Evolutionary conservation across 805 yeast species (phyloP).

Genomic region (Wickerhamiella siamensis): DNA sequence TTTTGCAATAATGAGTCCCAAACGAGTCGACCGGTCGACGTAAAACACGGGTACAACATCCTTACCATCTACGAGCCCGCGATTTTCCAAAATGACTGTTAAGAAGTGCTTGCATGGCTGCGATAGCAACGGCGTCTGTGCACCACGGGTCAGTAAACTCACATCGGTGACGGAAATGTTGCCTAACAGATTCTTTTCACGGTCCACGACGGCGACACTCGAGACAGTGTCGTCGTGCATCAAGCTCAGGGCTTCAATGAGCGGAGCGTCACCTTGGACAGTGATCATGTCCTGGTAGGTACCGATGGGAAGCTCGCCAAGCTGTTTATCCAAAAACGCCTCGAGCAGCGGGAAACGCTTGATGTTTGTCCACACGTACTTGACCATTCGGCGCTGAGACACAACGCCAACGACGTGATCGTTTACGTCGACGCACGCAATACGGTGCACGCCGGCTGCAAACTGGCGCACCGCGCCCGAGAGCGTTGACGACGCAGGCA

Average conservation of each 20-base stretch:
- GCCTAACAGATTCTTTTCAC: conserved; percentile 61
- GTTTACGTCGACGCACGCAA: conserved; percentile 53
- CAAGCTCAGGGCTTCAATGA: conserved; percentile 71
- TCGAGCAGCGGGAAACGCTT: conserved; percentile 74
- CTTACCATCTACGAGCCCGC: conserved; percentile 88
- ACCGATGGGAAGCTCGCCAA: conserved; percentile 68
- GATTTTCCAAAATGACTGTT: conserved; percentile 66
- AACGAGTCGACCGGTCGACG: conserved; percentile 61
- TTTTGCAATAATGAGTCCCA: conserved; percentile 85
- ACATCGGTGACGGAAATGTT: conserved; percentile 93
- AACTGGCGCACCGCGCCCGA: conserved; percentile 67
- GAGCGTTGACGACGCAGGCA: conserved; percentile 47
- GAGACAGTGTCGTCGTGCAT: conserved; percentile 79
- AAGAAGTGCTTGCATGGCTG: conserved; percentile 79
- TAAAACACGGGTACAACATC: conserved; percentile 96
- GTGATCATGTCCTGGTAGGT: conserved; percentile 50
- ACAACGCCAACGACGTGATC: conserved; percentile 63
- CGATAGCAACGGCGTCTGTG: conserved; percentile 70
- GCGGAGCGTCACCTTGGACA: conserved; percentile 71
- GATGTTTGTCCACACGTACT: conserved; percentile 85
- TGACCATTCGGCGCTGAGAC: conserved; percentile 78
- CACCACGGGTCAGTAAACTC: conserved; percentile 69
- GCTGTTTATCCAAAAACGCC: conserved; percentile 41
- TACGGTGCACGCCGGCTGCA: conserved; percentile 92
- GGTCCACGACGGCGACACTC: conserved; percentile 85